phyloP scores from a whole-genome alignment of 768 basidiomycete species.

The Auricularia heimuer region DNA sequence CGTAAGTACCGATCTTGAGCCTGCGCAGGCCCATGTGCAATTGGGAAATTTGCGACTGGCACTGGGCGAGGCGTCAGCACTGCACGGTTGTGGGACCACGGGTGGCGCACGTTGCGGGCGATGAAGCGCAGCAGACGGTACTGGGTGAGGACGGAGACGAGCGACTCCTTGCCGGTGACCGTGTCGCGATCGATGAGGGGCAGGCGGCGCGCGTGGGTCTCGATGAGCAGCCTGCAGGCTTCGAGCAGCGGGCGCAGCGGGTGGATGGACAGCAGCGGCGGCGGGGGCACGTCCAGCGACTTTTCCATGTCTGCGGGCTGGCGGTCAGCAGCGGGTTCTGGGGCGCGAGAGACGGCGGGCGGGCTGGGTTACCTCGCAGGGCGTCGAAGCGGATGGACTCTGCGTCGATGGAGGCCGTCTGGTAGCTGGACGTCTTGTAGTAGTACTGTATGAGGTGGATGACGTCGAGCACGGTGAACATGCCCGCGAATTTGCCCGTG shows the following conservation, averaged over 20 bases:
- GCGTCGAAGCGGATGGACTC: slow-evolving; percentile 85
- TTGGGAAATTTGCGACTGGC: slow-evolving; percentile 46
- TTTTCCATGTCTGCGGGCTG: slow-evolving; percentile 74
- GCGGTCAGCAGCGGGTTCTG: not conserved
- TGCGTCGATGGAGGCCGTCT: slow-evolving; percentile 80
- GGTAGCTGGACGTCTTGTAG: slow-evolving; percentile 78
- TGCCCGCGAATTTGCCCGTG: slow-evolving; percentile 85
- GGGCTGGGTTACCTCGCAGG: slow-evolving; percentile 58
- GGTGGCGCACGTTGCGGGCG: slow-evolving; percentile 68
- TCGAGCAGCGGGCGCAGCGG: slow-evolving; percentile 83
- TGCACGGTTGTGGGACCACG: not conserved
- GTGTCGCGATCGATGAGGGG: slow-evolving; percentile 90
- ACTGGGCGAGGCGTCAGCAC: not conserved
- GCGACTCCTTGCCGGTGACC: slow-evolving; percentile 90
- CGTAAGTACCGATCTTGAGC: slow-evolving; percentile 91
- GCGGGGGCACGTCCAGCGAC: slow-evolving; percentile 82
- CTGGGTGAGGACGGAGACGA: slow-evolving; percentile 92
- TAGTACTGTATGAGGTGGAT: slow-evolving; percentile 99
- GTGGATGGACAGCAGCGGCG: slow-evolving; percentile 82
- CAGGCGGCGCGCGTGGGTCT: slow-evolving; percentile 89
- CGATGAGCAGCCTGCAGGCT: slow-evolving; percentile 80
- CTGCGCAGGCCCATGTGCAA: slow-evolving; percentile 72
- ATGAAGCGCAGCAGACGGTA: slow-evolving; percentile 98
- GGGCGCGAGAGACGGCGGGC: not conserved
- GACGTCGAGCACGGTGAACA: slow-evolving; percentile 99